These are phyloP conservation scores for Fusarium longipes DNA, from an alignment of 2,329 filamentous ascomycete genomes.

Conservation along the genomic window DNA sequence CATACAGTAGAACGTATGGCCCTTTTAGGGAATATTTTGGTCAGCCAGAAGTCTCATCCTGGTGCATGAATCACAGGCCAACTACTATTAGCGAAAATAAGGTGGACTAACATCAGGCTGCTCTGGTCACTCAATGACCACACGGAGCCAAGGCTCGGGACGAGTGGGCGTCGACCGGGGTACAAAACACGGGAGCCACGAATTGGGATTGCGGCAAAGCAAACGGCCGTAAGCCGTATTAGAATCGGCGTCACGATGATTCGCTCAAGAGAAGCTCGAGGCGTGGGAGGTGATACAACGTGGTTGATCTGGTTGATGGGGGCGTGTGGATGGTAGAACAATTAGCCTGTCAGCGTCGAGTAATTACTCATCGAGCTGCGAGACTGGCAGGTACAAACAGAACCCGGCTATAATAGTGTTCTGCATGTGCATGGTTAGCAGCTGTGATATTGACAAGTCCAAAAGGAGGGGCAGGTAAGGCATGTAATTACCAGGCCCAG, in stretches of 20 bases:
- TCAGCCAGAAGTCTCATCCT: slow-evolving; percentile 42
- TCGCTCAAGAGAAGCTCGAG: slow-evolving; percentile 34
- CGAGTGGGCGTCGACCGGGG: slow-evolving; percentile 31
- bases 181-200: slow-evolving; percentile 33
- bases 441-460: neutral
- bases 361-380: slow-evolving; percentile 52
- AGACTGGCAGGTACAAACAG: slow-evolving; percentile 37
- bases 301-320: slow-evolving; percentile 38
- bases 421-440: slow-evolving; percentile 22
- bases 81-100: slow-evolving; percentile 44
- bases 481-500: slow-evolving; percentile 11
- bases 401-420: slow-evolving; percentile 24
- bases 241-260: slow-evolving; percentile 42
- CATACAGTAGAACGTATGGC: slow-evolving; percentile 38
- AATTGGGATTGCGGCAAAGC: slow-evolving; percentile 41
- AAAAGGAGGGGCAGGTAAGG: slow-evolving; percentile 25
- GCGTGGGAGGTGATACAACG: slow-evolving; percentile 34
- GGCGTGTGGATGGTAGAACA: slow-evolving; percentile 39
- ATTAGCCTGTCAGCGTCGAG: slow-evolving; percentile 50
- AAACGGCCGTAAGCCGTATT: slow-evolving; percentile 38
- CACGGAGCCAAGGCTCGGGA: slow-evolving; percentile 39
- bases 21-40: slow-evolving; percentile 42
- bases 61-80: slow-evolving; percentile 36
- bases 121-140: slow-evolving; percentile 39
- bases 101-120: slow-evolving; percentile 47